Percentiles rank a stretch among this genome's conserved stretches.
phyloP scores from a whole-genome alignment of 2,329 filamentous ascomycete species.

The Scytalidium sp. region DNA sequence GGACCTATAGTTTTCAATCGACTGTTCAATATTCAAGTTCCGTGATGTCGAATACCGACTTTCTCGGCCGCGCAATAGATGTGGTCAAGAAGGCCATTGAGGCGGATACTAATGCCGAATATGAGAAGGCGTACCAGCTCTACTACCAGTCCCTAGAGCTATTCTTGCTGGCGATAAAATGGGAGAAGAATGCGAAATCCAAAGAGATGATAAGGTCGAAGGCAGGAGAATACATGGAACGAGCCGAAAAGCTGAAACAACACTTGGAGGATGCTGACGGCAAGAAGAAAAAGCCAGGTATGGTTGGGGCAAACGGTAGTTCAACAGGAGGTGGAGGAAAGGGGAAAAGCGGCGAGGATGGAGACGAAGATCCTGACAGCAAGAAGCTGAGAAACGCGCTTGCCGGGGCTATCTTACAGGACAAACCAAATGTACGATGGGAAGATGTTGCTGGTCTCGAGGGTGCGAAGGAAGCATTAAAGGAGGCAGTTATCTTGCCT shows the following conservation, averaged over 20 bases:
- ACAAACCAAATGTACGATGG: conserved; percentile 96
- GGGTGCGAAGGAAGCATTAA: conserved; percentile 90
- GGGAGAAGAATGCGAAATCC: conserved; percentile 97
- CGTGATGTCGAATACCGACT: conserved; percentile 90
- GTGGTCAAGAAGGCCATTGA: conserved; percentile 98
- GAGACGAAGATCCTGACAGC: conserved; percentile 76
- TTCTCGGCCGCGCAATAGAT: conserved; percentile 93
- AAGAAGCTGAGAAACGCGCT: conserved; percentile 94
- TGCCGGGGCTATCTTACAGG: conserved; percentile 86
- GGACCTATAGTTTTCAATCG: neutral
- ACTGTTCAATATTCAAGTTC: neutral
- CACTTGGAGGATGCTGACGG: conserved; percentile 75
- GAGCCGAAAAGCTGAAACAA: conserved; percentile 94
- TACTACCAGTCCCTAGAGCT: conserved; percentile 97
- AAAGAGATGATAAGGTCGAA: conserved; percentile 98
- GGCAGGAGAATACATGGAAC: conserved; percentile 96
- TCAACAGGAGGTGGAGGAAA: conserved; percentile 60
- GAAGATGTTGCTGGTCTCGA: conserved; percentile 97
- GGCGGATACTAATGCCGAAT: conserved; percentile 90
- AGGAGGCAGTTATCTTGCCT: conserved; percentile 94
- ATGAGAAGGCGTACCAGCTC: conserved; percentile 92
- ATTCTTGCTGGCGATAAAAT: conserved; percentile 98
- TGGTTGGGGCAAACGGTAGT: conserved; percentile 70
- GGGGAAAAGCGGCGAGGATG: conserved; percentile 51
- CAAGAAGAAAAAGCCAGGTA: conserved; percentile 67